Percentiles rank a stretch among this genome's conserved stretches.
phyloP scores from a whole-genome alignment of 345 rosid species.

The Aquilaria sinensis region DNA sequence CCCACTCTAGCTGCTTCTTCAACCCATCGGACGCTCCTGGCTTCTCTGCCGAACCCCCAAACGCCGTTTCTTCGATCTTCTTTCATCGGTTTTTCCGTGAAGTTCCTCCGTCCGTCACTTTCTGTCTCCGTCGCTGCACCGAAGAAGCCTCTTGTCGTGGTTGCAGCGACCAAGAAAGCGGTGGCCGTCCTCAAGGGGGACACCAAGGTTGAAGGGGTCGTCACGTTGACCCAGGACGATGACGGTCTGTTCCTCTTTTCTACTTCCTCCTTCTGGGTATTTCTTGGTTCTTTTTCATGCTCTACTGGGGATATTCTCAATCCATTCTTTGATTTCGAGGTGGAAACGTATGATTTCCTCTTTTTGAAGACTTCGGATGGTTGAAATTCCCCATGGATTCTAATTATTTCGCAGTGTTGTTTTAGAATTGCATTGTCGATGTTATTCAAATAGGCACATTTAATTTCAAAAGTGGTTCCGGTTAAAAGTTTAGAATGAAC shows the following conservation, averaged over 20 bases:
- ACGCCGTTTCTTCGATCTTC: slow-evolving; percentile 26
- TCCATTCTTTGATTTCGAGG: background rate
- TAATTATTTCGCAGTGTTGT: no score
- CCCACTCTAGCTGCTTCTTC: no score
- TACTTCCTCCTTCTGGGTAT: background rate
- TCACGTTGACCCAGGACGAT: slow-evolving; percentile 68
- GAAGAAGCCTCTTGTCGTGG: slow-evolving; percentile 39
- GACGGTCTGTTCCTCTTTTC: slow-evolving; percentile 31
- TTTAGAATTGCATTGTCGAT: no score
- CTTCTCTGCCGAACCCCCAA: no score
- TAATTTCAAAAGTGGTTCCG: no score
- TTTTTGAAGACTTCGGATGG: background rate
- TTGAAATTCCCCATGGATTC: no score
- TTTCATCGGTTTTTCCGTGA: slow-evolving; percentile 54
- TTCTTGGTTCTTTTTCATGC: background rate
- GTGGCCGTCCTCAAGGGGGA: slow-evolving; percentile 86
- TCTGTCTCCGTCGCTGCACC: slow-evolving; percentile 22
- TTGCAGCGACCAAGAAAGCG: slow-evolving; percentile 71
- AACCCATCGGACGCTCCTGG: no score
- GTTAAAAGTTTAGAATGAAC: no score
- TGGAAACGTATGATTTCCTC: no score
- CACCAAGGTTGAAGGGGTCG: slow-evolving; percentile 84
- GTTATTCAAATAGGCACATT: no score
- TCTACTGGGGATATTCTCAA: background rate
- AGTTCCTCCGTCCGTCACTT: slow-evolving; percentile 33